phyloP scores from a whole-genome alignment of 2,329 filamentous ascomycete genomes.

The Exophiala dermatitidis region DNA sequence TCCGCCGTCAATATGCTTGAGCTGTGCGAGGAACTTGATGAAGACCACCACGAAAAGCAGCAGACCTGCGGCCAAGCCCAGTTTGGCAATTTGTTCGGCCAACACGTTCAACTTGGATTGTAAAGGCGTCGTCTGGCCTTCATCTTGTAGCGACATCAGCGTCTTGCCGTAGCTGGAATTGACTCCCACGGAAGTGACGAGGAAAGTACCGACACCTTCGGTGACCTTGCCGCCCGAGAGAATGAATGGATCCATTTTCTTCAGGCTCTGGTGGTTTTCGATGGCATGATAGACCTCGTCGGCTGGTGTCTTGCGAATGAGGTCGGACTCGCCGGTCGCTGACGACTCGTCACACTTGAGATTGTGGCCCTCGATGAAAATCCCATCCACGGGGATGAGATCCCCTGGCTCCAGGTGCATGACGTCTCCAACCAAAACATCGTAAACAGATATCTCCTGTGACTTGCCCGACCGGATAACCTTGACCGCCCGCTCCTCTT shows the following conservation, averaged over 20 bases:
- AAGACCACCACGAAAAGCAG: slow-evolving; percentile 71
- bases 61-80: slow-evolving; percentile 63
- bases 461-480: slow-evolving; percentile 68
- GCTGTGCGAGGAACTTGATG: slow-evolving; percentile 64
- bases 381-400: slow-evolving; percentile 64
- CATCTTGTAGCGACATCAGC: slow-evolving; percentile 69
- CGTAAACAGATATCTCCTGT: slow-evolving; percentile 61
- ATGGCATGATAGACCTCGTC: slow-evolving; percentile 60
- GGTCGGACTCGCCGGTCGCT: slow-evolving; percentile 67
- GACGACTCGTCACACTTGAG: slow-evolving; percentile 68
- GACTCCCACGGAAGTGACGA: slow-evolving; percentile 67
- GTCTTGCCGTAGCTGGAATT: slow-evolving; percentile 71
- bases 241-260: slow-evolving; percentile 71
- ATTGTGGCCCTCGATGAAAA: slow-evolving; percentile 60
- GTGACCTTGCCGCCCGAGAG: slow-evolving; percentile 71
- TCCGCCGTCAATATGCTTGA: slow-evolving; percentile 45
- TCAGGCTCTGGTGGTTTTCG: slow-evolving; percentile 51
- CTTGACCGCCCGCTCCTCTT: slow-evolving; percentile 67
- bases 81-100: slow-evolving; percentile 72
- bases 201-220: slow-evolving; percentile 66
- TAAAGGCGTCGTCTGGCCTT: slow-evolving; percentile 68
- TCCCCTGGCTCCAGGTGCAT: slow-evolving; percentile 67
- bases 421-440: slow-evolving; percentile 67
- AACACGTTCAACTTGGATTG: slow-evolving; percentile 71
- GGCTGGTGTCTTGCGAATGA: slow-evolving; percentile 59